phyloP scores from a whole-genome alignment of 129 eudicot species.

The Oenanthe sinensis region DNA sequence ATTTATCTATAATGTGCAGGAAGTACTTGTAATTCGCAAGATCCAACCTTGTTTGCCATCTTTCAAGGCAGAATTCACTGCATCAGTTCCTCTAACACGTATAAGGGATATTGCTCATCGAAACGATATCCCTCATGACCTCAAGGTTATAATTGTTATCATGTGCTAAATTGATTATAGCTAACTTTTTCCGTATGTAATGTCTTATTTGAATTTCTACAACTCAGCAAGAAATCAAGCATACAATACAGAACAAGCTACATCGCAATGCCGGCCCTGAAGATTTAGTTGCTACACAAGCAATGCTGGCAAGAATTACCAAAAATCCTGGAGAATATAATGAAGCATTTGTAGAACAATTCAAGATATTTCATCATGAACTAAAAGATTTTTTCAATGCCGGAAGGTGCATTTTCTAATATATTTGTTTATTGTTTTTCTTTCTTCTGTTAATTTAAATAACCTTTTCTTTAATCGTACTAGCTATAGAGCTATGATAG shows the following conservation, averaged over 20 bases:
- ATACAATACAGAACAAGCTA: slow-evolving; percentile 97
- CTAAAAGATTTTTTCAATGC: slow-evolving; percentile 98
- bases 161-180: neutral
- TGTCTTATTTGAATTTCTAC: slow-evolving; percentile 2
- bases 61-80: slow-evolving; percentile 94
- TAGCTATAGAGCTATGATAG: neutral
- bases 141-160: slow-evolving; percentile 45
- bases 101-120: slow-evolving; percentile 96
- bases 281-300: slow-evolving; percentile 87
- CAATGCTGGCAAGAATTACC: slow-evolving; percentile 89
- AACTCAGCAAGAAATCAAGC: slow-evolving; percentile 94
- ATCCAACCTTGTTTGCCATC: slow-evolving; percentile 96
- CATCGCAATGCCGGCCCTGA: slow-evolving; percentile 97
- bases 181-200: neutral
- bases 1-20: slow-evolving; percentile 39
- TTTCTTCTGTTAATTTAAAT: neutral
- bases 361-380: slow-evolving; percentile 83
- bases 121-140: slow-evolving; percentile 90
- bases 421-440: neutral
- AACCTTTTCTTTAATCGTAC: neutral
- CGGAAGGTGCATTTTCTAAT: slow-evolving; percentile 50
- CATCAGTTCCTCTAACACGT: slow-evolving; percentile 91
- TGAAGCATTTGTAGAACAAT: slow-evolving; percentile 81
- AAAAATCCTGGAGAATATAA: slow-evolving; percentile 74
- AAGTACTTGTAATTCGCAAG: slow-evolving; percentile 77